Conservation (phyloP, 768 basidiomycete genomes). For the Leucogyrophana mollusca region DNA sequence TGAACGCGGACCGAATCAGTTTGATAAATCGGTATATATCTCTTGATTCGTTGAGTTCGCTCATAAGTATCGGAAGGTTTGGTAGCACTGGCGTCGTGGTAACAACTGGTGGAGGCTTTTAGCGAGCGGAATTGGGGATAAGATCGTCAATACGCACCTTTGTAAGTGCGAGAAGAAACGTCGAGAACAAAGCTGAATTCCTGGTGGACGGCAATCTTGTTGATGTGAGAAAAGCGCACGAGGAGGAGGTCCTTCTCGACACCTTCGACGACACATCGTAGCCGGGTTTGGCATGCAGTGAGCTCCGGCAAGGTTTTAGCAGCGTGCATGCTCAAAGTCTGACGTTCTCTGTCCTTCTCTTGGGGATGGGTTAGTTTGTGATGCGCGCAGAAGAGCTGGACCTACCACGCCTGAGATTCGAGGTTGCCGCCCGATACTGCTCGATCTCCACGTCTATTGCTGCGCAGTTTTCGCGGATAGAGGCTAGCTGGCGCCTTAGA, state of each 20-base stretch:
- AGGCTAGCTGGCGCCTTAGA: conserved; percentile 64
- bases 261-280: conserved; percentile 75
- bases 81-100: conserved; percentile 74
- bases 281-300: conserved; percentile 49
- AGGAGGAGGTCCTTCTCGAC: conserved; percentile 71
- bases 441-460: conserved; percentile 70
- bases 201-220: conserved; percentile 51
- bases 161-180: conserved; percentile 57
- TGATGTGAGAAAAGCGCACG: conserved; percentile 68
- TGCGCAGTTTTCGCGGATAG: conserved; percentile 57
- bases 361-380: no score
- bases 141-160: conserved; percentile 46
- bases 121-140: not conserved
- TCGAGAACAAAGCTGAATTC: conserved; percentile 82
- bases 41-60: conserved; percentile 65
- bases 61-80: conserved; percentile 63
- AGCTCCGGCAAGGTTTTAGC: conserved; percentile 55
- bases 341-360: conserved; percentile 72
- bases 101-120: conserved; percentile 51
- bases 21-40: conserved; percentile 75
- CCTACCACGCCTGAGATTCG: conserved; percentile 65
- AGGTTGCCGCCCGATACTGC: conserved; percentile 61
- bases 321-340: conserved; percentile 52
- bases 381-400: conserved; percentile 6
- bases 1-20: conserved; percentile 57